These are phyloP conservation scores for Mycena rebaudengoi DNA, from an alignment of 768 basidiomycete genomes.

Conservation along the genomic window DNA sequence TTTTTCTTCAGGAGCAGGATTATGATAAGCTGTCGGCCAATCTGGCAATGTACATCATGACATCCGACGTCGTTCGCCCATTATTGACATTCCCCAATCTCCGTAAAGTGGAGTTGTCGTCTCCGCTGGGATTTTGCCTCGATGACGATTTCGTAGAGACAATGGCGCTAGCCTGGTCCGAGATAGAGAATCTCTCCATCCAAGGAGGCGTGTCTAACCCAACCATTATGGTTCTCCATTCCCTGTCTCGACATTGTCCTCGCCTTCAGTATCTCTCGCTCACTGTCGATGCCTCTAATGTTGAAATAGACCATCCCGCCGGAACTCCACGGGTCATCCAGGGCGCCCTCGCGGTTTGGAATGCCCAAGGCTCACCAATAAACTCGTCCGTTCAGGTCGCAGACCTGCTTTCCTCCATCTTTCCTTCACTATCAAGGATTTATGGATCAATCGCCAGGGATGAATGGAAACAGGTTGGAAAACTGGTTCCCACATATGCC, in stretches of 20 bases:
- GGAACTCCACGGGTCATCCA: neutral
- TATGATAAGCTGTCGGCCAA: neutral
- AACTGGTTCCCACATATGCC: neutral
- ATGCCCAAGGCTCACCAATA: neutral
- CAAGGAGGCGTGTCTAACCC: neutral
- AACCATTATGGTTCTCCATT: slow-evolving; percentile 1
- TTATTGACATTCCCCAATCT: neutral
- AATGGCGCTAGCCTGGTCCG: neutral
- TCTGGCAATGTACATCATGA: neutral
- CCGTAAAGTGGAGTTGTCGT: neutral
- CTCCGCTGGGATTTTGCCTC: neutral
- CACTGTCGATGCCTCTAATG: neutral
- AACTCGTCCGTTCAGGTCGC: neutral
- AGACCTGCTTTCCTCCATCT: neutral
- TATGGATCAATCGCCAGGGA: neutral
- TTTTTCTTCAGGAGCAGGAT: neutral
- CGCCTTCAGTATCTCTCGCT: neutral
- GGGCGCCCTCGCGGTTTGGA: neutral
- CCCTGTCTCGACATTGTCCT: slow-evolving; percentile 2
- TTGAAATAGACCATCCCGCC: neutral
- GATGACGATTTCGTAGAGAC: neutral
- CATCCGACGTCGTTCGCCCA: neutral
- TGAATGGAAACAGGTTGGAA: neutral
- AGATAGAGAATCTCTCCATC: neutral
- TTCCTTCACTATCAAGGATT: neutral